These are phyloP conservation scores for Hypoxylon lienhwacheense DNA, from an alignment of 495 filamentous ascomycete genomes.

Conservation along the genomic window DNA sequence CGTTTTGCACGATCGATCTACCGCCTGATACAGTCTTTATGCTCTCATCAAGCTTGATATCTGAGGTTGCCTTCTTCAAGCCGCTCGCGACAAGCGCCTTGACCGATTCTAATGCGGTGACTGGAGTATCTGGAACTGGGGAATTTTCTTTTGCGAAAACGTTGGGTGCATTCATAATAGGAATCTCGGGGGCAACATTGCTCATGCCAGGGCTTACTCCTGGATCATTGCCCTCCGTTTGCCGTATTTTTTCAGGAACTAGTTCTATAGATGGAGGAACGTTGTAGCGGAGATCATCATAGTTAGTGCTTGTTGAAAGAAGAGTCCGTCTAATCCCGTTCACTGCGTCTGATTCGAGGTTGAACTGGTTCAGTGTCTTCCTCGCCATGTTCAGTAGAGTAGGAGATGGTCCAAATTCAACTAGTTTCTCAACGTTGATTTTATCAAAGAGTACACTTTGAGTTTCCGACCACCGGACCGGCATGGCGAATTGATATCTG, in stretches of 20 bases:
- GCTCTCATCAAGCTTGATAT: constrained; percentile 80
- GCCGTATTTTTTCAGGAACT: constrained; percentile 53
- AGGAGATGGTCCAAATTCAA: constrained; percentile 85
- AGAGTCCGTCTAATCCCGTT: constrained; percentile 87
- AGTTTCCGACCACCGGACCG: constrained; percentile 90
- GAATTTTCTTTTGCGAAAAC: constrained; percentile 70
- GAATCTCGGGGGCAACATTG: constrained; percentile 47
- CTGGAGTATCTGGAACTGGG: constrained; percentile 72
- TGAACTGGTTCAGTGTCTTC: constrained; percentile 81
- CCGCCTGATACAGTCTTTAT: constrained; percentile 68
- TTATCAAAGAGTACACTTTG: constrained; percentile 89
- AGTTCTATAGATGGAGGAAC: constrained; percentile 75
- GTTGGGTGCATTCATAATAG: constrained; percentile 47
- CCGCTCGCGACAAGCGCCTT: constrained; percentile 81
- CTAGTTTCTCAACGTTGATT: constrained; percentile 80
- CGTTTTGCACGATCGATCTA: constrained; percentile 83
- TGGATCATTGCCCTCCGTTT: constrained; percentile 48
- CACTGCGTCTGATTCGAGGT: constrained; percentile 86
- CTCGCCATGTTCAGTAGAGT: constrained; percentile 87
- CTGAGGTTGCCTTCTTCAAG: constrained; percentile 75
- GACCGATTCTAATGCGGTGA: constrained; percentile 77
- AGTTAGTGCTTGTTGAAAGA: constrained; percentile 88
- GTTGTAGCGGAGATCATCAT: constrained; percentile 90
- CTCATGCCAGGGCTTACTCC: constrained; percentile 37
- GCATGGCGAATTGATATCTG: constrained; percentile 76